Evolutionary conservation across 1,139 yeast species (phyloP).

Genomic region (Diutina neorugosa): DNA sequence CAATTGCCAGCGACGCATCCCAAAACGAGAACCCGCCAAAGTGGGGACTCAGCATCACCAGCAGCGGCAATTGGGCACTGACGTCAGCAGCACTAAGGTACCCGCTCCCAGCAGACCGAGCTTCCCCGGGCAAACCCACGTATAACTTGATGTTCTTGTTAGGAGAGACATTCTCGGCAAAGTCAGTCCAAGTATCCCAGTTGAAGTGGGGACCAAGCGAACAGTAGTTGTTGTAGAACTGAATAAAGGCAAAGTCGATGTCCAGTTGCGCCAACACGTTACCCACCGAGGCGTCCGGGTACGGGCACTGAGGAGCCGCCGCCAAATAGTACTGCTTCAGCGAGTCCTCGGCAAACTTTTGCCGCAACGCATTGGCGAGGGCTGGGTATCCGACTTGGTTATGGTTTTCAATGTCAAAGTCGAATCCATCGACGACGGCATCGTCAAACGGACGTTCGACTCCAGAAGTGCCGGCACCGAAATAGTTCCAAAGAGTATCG

Average conservation of each 20-base stretch:
- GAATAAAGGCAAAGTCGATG: conserved; percentile 80
- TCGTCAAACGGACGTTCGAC: conserved; percentile 61
- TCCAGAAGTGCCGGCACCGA: conserved; percentile 60
- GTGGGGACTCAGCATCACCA: not conserved
- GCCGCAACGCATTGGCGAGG: conserved; percentile 48
- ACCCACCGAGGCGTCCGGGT: conserved; percentile 81
- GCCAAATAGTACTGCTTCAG: conserved; percentile 63
- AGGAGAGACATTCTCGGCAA: conserved; percentile 50
- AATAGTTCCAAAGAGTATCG: conserved; percentile 65
- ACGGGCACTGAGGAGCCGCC: conserved; percentile 94
- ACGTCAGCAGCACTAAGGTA: not conserved
- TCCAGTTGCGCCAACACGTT: conserved; percentile 46
- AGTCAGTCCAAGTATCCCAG: conserved; percentile 75
- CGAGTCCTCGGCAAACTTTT: conserved; percentile 36
- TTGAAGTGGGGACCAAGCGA: conserved; percentile 49
- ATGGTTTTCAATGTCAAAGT: conserved; percentile 33
- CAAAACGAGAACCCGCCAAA: conserved; percentile 3
- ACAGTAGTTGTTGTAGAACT: conserved; percentile 90
- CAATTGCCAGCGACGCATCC: not conserved
- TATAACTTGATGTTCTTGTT: conserved; percentile 54
- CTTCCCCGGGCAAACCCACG: conserved; percentile 66
- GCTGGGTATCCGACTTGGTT: conserved; percentile 46
- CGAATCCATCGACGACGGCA: conserved; percentile 34
- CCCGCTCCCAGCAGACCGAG: conserved; percentile 8
- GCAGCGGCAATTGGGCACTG: not conserved